phyloP scores from a whole-genome alignment of 2,329 filamentous ascomycete species.

The Trichoderma harzianum region DNA sequence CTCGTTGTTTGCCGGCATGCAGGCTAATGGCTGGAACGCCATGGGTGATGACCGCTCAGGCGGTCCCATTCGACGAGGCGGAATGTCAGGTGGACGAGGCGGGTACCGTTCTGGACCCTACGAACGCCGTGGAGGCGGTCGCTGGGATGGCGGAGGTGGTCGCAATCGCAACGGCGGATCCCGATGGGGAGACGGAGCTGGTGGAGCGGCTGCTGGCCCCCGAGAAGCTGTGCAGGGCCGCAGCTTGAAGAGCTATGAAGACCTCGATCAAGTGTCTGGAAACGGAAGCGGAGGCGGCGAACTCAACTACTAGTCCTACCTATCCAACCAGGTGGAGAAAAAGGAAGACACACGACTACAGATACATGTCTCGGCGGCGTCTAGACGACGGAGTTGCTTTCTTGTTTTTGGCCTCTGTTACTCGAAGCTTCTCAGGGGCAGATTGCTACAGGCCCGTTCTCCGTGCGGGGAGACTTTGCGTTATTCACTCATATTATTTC shows the following conservation, averaged over 20 bases:
- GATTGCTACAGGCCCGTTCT: not conserved
- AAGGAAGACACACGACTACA: not conserved
- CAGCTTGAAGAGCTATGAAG: slow-evolving; percentile 95
- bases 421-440: not conserved
- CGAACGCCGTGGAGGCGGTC: slow-evolving; percentile 62
- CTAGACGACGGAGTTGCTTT: not conserved
- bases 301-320: slow-evolving; percentile 79
- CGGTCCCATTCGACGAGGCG: slow-evolving; percentile 68
- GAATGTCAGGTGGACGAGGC: slow-evolving; percentile 47
- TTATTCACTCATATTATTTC: not conserved
- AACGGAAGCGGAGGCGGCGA: slow-evolving; percentile 70
- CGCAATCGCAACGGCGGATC: slow-evolving; percentile 51
- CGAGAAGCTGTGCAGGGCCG: slow-evolving; percentile 89
- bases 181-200: slow-evolving; percentile 72
- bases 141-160: slow-evolving; percentile 47
- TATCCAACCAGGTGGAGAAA: not conserved
- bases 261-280: slow-evolving; percentile 80
- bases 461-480: not conserved
- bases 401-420: not conserved
- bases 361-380: not conserved
- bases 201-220: slow-evolving; percentile 74
- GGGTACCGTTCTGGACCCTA: slow-evolving; percentile 69
- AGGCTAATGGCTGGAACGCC: slow-evolving; percentile 49
- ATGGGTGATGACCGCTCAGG: slow-evolving; percentile 55
- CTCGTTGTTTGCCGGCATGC: slow-evolving; percentile 54